Conservation (phyloP, 257 asterid genomes). For the Primulina huaijiensis region DNA sequence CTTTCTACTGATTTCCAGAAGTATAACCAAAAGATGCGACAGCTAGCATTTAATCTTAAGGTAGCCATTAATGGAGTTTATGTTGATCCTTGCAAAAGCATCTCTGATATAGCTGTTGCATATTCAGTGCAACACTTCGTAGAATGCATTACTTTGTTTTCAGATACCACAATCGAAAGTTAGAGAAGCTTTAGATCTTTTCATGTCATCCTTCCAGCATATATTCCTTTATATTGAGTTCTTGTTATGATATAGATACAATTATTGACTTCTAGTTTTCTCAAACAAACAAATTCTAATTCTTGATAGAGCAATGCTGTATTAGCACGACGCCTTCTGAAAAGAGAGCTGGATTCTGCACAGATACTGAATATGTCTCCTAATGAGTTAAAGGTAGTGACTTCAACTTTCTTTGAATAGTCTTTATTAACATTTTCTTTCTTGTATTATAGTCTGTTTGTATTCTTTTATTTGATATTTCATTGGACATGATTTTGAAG, state of each 20-base stretch:
- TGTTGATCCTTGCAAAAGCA: slow-evolving; percentile 8
- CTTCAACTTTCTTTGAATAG: slow-evolving; percentile 9
- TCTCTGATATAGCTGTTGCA: background rate
- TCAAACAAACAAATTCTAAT: slow-evolving; percentile 15
- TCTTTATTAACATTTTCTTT: background rate
- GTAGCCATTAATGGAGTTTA: slow-evolving; percentile 33
- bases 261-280: background rate
- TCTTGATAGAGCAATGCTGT: slow-evolving; percentile 46
- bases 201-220: slow-evolving; percentile 1
- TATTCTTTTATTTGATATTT: background rate
- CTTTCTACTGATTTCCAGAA: slow-evolving; percentile 56
- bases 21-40: slow-evolving; percentile 84
- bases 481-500: slow-evolving; percentile 15
- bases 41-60: slow-evolving; percentile 62
- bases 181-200: slow-evolving; percentile 16
- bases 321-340: slow-evolving; percentile 66
- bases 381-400: slow-evolving; percentile 67
- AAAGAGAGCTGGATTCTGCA: slow-evolving; percentile 72
- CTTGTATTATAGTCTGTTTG: background rate
- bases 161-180: background rate
- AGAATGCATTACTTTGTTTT: slow-evolving; percentile 19
- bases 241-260: slow-evolving; percentile 14
- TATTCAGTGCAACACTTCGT: background rate
- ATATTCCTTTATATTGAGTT: slow-evolving; percentile 7
- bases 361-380: slow-evolving; percentile 68